Base-by-base conservation (phyloP, 306 rosid genomes). In the Aeschynomene evenia region DNA sequence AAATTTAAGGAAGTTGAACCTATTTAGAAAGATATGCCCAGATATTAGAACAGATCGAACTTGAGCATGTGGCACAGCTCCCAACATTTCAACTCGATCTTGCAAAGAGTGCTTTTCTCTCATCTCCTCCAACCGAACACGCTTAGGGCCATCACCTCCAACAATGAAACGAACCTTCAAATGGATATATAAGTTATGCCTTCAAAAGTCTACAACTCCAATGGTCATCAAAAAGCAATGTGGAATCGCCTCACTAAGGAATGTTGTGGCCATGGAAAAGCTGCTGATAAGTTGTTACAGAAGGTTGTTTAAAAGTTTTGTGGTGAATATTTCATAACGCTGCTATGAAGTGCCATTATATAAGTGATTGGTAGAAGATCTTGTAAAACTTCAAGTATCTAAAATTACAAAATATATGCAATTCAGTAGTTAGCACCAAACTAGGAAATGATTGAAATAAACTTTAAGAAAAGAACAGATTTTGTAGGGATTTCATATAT, bases 11-110 rank as follows among this genome's bases (percentile, higher is more conserved):
- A 72, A 53, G 50, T 34, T 22, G 6, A 63, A 93, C 97, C 96
- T 90, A 79, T 93, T 93, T 79, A 93, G 83, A 84, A 93, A 93
- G 79, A 93, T 90, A 75, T 90, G 98, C 62, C 98, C 97, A 42
- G 87, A 75, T 63, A 90, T 68, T 3, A 93, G 84, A 62, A 90
- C 96, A 9, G 91, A 88, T 51, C 79, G 88, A 37, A 90, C 96
- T 79, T 59, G 86, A 46, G 95, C 88, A 73, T 88, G 98, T 23
- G 87, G 96, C 39, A 93, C 91, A 46, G 96, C 94, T 60, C 92
- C 97, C 85, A 93, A 61, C 97, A 93, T 93, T 81, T 93, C 94
- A 52, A 93, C 96, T 75, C 90, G 90, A 81, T 93, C 98, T 81
- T 93, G 97, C 55, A 93, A 96, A 52, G 90, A 88, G 78, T 88